Percentiles rank a stretch among this genome's conserved stretches.
Evolutionary conservation across 139 green algal species (phyloP).

Genomic region (Coelastrella sp.): DNA sequence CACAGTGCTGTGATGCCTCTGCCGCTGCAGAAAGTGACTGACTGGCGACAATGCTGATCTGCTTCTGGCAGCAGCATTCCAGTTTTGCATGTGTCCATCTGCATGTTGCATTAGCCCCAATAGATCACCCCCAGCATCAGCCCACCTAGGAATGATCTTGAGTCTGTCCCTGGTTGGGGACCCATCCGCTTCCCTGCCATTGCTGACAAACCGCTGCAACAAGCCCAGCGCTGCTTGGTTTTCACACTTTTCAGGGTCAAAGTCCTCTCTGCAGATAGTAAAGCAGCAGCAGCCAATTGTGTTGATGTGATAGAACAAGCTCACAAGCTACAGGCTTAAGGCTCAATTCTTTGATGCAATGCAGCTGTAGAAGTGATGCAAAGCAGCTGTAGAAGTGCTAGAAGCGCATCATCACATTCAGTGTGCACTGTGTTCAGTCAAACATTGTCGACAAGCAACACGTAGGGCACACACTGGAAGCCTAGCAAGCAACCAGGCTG

Average conservation of each 20-base stretch:
- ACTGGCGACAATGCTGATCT: no score
- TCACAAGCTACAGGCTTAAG: background rate
- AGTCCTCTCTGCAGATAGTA: conserved; percentile 28
- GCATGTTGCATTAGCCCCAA: background rate
- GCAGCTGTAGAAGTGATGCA: no score
- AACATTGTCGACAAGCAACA: no score
- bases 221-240: conserved; percentile 79
- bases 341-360: no score
- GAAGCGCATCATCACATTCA: no score
- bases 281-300: background rate
- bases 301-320: background rate
- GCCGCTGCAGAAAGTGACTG: no score
- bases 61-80: no score
- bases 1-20: no score
- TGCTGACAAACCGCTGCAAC: conserved; percentile 78
- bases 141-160: conserved; percentile 83
- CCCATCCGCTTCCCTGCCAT: conserved; percentile 80
- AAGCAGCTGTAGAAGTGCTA: no score
- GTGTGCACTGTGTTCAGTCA: no score
- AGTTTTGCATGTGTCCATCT: background rate
- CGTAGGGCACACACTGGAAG: no score
- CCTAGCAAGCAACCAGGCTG: no score
- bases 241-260: conserved; percentile 47
- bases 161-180: conserved; percentile 78
- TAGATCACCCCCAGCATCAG: background rate